phyloP scores from a whole-genome alignment of 495 filamentous ascomycete genomes.

The Hypoxylon lienhwacheense region DNA sequence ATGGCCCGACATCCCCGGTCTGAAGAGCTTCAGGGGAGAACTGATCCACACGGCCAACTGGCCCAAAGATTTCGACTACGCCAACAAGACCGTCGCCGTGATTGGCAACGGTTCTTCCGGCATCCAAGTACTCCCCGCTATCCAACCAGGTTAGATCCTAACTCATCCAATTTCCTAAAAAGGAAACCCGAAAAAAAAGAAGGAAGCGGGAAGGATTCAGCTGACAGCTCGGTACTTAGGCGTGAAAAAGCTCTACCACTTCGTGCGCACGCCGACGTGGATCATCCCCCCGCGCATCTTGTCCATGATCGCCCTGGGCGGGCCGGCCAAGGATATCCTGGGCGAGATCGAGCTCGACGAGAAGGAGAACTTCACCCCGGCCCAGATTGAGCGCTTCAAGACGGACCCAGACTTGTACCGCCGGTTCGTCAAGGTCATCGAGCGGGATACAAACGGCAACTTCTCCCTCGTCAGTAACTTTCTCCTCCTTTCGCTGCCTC shows the following conservation, averaged over 20 bases:
- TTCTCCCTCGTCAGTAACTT: constrained; percentile 34
- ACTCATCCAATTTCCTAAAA: no score
- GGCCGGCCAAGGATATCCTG: constrained; percentile 33
- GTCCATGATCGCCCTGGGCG: constrained; percentile 48
- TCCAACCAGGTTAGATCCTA: constrained; percentile 58
- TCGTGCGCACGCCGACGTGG: constrained; percentile 68
- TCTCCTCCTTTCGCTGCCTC: background rate
- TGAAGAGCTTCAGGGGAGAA: constrained; percentile 51
- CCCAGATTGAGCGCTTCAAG: constrained; percentile 52
- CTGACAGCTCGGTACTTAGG: constrained; percentile 40
- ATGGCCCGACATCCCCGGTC: constrained; percentile 59
- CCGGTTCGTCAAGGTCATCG: constrained; percentile 35
- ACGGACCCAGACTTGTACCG: constrained; percentile 35
- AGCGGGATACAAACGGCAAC: constrained; percentile 28
- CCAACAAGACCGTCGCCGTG: constrained; percentile 60
- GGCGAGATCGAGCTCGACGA: constrained; percentile 38
- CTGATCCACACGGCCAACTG: constrained; percentile 63
- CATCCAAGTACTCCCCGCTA: constrained; percentile 63
- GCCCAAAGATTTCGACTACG: constrained; percentile 57
- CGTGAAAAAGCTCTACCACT: constrained; percentile 50
- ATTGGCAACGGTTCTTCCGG: constrained; percentile 62
- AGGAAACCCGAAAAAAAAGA: no score
- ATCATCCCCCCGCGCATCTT: constrained; percentile 57
- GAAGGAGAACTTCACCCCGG: constrained; percentile 40
- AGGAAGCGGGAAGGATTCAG: no score